Conservation (phyloP, 2,329 filamentous ascomycete species). For the Neurospora sp. region DNA sequence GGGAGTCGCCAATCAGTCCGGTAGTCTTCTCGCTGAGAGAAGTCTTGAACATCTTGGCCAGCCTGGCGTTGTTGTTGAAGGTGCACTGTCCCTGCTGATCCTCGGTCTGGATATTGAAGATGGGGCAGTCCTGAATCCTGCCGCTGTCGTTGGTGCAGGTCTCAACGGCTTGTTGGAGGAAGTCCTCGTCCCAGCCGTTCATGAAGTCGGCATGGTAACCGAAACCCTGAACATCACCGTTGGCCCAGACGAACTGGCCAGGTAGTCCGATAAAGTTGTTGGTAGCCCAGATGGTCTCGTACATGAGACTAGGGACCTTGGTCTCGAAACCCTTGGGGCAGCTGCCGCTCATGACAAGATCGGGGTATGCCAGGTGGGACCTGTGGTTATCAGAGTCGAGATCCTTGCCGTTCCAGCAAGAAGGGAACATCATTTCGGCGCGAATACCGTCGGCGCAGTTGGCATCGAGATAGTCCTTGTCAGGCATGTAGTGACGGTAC, state of each 20-base stretch:
- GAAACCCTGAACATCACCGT: constrained; percentile 67
- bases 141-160: constrained; percentile 65
- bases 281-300: constrained; percentile 77
- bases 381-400: constrained; percentile 44
- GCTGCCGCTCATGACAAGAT: constrained; percentile 62
- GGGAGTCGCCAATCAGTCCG: constrained; percentile 38
- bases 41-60: constrained; percentile 34
- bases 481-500: constrained; percentile 71
- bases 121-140: constrained; percentile 57
- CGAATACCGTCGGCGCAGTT: constrained; percentile 77
- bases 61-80: constrained; percentile 27
- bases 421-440: constrained; percentile 78
- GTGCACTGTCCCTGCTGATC: constrained; percentile 47
- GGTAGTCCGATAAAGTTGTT: constrained; percentile 48
- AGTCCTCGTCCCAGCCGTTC: constrained; percentile 60
- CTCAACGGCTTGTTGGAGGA: constrained; percentile 63
- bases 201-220: constrained; percentile 77
- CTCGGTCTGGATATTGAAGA: constrained; percentile 61
- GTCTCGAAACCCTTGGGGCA: constrained; percentile 62
- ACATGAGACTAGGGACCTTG: constrained; percentile 68
- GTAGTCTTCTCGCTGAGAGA: constrained; percentile 50
- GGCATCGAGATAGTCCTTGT: constrained; percentile 67
- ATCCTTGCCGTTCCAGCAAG: constrained; percentile 74
- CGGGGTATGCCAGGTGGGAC: constrained; percentile 67
- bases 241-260: constrained; percentile 66